Conservation (phyloP, 2,329 filamentous ascomycete genomes). For the Daldinia eschscholtzii region DNA sequence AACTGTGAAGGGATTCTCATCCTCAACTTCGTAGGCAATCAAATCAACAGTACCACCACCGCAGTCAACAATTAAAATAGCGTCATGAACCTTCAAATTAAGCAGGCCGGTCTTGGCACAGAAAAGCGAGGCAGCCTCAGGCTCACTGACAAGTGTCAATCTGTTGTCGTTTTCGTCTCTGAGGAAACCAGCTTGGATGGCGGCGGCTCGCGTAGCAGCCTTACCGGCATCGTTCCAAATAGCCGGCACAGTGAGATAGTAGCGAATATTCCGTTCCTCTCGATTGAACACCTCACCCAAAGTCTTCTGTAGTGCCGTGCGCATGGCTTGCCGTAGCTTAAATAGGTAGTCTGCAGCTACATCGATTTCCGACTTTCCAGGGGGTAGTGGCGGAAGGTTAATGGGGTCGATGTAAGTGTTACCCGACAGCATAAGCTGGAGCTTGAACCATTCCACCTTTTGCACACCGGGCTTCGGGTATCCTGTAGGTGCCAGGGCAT, state of each 20-base stretch:
- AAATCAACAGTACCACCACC: constrained; percentile 98
- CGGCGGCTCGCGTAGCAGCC: constrained; percentile 93
- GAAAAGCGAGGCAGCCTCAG: constrained; percentile 96
- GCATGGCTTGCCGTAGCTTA: constrained; percentile 97
- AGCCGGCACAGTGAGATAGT: constrained; percentile 97
- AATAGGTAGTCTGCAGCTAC: constrained; percentile 99
- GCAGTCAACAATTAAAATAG: constrained; percentile 97
- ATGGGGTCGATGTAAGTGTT: constrained; percentile 99
- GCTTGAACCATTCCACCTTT: constrained; percentile 99
- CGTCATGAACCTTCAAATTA: constrained; percentile 97
- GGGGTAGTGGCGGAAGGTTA: constrained; percentile 95
- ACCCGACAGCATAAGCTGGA: constrained; percentile 97
- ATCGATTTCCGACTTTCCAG: constrained; percentile 98
- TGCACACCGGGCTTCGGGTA: constrained; percentile 98
- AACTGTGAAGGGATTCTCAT: constrained; percentile 96
- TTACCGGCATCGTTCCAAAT: constrained; percentile 99
- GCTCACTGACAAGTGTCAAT: constrained; percentile 93
- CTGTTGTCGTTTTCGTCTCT: constrained; percentile 98
- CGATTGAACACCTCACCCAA: constrained; percentile 97
- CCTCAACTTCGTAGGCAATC: constrained; percentile 98
- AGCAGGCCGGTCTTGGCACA: constrained; percentile 96
- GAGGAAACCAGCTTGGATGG: constrained; percentile 96
- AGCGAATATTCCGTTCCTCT: constrained; percentile 97
- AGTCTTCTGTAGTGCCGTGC: constrained; percentile 94
- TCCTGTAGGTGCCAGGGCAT: constrained; percentile 94